A percentile compares a stretch with the other conserved stretches of the same genome.
Conservation (phyloP, 257 asterid species). For the Lycium ferocissimum region DNA sequence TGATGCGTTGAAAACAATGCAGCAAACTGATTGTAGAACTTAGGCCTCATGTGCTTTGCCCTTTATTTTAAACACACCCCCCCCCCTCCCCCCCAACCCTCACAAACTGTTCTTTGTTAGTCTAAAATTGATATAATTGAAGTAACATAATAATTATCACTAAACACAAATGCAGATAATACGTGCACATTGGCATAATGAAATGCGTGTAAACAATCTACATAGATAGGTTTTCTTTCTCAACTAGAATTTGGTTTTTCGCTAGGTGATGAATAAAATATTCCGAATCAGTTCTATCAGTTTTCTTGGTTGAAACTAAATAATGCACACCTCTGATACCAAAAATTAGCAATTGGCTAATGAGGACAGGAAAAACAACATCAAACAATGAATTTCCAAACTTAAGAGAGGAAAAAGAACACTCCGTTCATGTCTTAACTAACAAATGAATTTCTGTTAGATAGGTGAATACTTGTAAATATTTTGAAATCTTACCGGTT, state of each 20-base stretch:
- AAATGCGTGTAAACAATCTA: not conserved
- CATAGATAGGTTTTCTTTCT: not conserved
- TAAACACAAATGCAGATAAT: not conserved
- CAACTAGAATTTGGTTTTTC: no score
- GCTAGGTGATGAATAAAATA: not conserved
- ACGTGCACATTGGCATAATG: not conserved
- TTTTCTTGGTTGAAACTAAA: not conserved
- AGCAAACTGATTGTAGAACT: no score
- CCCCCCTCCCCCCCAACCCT: no score
- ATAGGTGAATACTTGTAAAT: not conserved
- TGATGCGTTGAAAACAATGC: no score
- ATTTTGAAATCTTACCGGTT: no score
- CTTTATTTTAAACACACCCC: no score
- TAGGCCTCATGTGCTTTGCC: no score
- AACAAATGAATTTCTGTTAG: not conserved
- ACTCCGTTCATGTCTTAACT: not conserved
- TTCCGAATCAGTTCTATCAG: not conserved
- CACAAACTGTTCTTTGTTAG: not conserved
- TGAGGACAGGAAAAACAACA: not conserved
- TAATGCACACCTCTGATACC: not conserved
- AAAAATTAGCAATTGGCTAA: not conserved
- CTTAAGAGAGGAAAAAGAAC: not conserved
- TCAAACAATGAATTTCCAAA: not conserved
- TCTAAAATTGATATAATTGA: not conserved
- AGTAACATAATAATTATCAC: not conserved